Evolutionary conservation across 106 monocot species (phyloP).

Genomic region (Apostasia shenzhenica): DNA sequence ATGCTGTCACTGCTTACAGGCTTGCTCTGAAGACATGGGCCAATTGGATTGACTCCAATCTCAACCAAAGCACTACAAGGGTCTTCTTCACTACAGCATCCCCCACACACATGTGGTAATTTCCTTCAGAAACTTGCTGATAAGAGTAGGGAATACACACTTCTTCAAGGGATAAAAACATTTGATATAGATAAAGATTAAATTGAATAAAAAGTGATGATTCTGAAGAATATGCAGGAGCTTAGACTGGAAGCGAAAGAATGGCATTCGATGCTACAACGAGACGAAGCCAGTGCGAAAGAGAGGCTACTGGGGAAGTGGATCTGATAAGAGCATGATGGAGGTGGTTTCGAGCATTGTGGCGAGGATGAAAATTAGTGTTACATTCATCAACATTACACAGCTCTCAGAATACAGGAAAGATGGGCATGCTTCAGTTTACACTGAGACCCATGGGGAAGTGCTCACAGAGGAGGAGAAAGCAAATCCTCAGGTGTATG

Average conservation of each 20-base stretch:
- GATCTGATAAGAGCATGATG: constrained; percentile 50
- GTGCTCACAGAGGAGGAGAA: constrained; percentile 36
- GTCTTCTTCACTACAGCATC: constrained; percentile 70
- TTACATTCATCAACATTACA: constrained; percentile 61
- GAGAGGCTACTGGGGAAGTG: constrained; percentile 56
- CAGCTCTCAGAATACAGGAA: constrained; percentile 62
- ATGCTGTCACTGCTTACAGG: constrained; percentile 34
- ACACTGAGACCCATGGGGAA: constrained; percentile 35
- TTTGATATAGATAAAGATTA: no score
- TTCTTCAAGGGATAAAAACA: not conserved
- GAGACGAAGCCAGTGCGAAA: constrained; percentile 48
- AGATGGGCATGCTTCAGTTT: constrained; percentile 49
- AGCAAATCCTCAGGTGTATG: constrained; percentile 30
- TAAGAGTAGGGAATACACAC: not conserved
- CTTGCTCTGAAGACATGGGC: constrained; percentile 66
- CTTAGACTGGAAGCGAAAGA: constrained; percentile 41
- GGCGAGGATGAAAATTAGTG: constrained; percentile 39
- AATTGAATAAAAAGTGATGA: no score
- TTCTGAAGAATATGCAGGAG: constrained; percentile 24
- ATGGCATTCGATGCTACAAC: constrained; percentile 54
- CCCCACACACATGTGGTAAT: constrained; percentile 66
- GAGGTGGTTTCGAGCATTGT: constrained; percentile 39
- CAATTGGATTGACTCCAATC: constrained; percentile 57
- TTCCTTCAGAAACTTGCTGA: not conserved
- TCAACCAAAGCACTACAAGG: constrained; percentile 37